Evolutionary conservation across 2,329 filamentous ascomycete genomes (phyloP).

Genomic region (Boeremia exigua): DNA sequence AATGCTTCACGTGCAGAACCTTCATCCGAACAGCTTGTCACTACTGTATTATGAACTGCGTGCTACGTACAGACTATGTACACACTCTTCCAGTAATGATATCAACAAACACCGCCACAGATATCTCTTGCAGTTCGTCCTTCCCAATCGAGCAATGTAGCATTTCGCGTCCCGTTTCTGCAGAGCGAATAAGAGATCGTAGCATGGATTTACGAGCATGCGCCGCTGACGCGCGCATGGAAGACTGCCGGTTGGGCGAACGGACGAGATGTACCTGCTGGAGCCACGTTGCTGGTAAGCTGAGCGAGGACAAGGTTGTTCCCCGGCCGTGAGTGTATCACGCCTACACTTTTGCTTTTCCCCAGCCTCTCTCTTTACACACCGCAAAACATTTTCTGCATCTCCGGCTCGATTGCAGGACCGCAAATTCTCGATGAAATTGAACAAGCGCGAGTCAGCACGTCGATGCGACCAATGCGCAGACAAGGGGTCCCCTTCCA

Average conservation of each 20-base stretch:
- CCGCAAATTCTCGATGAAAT: neutral
- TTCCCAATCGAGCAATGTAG: constrained; percentile 1
- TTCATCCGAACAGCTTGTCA: neutral
- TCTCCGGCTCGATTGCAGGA: neutral
- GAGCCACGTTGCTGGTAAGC: constrained; percentile 27
- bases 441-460: neutral
- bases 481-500: constrained; percentile 3
- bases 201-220: constrained; percentile 5
- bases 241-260: constrained; percentile 41
- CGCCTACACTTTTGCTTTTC: neutral
- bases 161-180: neutral
- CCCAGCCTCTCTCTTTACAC: neutral
- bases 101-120: neutral
- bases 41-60: neutral
- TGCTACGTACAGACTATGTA: neutral
- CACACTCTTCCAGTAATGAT: too few relatives aligned
- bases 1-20: neutral
- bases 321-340: neutral
- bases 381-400: neutral
- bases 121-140: neutral
- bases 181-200: constrained; percentile 8
- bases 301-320: neutral
- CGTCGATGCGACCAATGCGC: neutral
- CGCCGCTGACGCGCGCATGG: constrained; percentile 32
- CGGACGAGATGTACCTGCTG: constrained; percentile 20